Evolutionary conservation across 1,284 basidiomycete species (phyloP).

Genomic region (Ustilago nuda): DNA sequence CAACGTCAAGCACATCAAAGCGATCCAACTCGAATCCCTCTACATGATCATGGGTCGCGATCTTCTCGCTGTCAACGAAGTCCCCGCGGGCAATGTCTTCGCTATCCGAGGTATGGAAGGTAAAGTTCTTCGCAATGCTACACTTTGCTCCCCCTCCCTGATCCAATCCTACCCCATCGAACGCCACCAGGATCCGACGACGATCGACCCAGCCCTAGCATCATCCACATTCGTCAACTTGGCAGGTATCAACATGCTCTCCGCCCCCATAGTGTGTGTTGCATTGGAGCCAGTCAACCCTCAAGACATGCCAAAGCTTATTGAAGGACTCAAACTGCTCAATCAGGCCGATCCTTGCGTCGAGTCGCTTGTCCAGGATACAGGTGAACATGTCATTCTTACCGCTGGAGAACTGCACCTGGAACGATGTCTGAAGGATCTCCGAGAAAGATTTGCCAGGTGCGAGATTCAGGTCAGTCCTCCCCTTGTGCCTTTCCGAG

Average conservation of each 20-base stretch:
- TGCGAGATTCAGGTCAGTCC: slow-evolving; percentile 92
- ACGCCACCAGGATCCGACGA: slow-evolving; percentile 16
- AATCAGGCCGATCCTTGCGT: slow-evolving; percentile 97
- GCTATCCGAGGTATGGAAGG: slow-evolving; percentile 91
- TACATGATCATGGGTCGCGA: slow-evolving; percentile 99
- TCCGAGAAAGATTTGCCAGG: slow-evolving; percentile 92
- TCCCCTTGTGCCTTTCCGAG: slow-evolving; percentile 96
- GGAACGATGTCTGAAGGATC: slow-evolving; percentile 95
- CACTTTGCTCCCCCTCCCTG: slow-evolving; percentile 77
- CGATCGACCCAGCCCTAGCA: slow-evolving; percentile 33
- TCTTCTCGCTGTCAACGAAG: slow-evolving; percentile 82
- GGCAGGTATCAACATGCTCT: slow-evolving; percentile 61
- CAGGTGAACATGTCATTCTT: slow-evolving; percentile 96
- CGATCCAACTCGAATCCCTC: slow-evolving; percentile 78
- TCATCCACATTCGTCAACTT: slow-evolving; percentile 58
- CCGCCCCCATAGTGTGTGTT: slow-evolving; percentile 90
- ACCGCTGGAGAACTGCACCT: slow-evolving; percentile 96
- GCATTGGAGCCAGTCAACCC: slow-evolving; percentile 90
- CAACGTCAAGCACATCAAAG: slow-evolving; percentile 75
- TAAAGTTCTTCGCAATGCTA: slow-evolving; percentile 89
- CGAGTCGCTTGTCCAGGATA: slow-evolving; percentile 94
- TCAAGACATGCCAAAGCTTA: slow-evolving; percentile 88
- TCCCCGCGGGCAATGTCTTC: slow-evolving; percentile 95
- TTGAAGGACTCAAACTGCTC: slow-evolving; percentile 87
- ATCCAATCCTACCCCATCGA: slow-evolving; percentile 36